Base-by-base conservation (phyloP, 176 grass and related monocot genomes). In the Musa beccarii region DNA sequence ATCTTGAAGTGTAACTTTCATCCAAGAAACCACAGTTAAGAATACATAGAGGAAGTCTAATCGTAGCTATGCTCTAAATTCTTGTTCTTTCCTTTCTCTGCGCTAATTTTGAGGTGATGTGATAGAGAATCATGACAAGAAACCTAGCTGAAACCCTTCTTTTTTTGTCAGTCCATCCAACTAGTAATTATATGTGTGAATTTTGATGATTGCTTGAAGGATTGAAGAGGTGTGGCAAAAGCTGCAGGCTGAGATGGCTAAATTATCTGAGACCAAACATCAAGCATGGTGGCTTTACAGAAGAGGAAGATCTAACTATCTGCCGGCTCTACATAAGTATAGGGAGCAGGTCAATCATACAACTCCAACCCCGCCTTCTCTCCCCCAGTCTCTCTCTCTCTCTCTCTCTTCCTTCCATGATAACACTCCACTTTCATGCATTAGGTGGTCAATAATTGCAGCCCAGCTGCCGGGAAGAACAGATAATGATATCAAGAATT, bases 271-370 rank as follows among this genome's bases (percentile, higher is more conserved):
- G 89, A 71, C 89, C 89, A 10, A 89, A 96, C 87, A 96, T 96
- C 76, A 96, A 96, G 78, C 93, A 96, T 52, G 90, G 93, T 49
- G 93, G 88, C 69, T 96, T 96, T 78, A 88, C 93, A 78, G 81
- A 88, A 1, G 90, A 96, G 49, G 93, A 96, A 85, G 93, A 96
- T 71, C 81, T 79, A 75, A 85, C 84, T 74, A 96, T 96, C 76
- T 96, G 93, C 82, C 90, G 72, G 59, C 93, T 96, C 67, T 96
- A 96, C 90, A 93, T 96, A 85, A 96, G 93, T 78, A 96, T 96
- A 17, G 93, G 93, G 63, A 92, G 93, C 93, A 96, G 93, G 93
- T 93, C 52, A 3, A 51, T 43, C 53, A 25, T 80, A 51, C 43
- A 25, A 11, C 8, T 80, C 63, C 55, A 20, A 34, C 28, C 54